Conservation (phyloP, 192 early-diverging fungal species). For the Radiomyces spectabilis region DNA sequence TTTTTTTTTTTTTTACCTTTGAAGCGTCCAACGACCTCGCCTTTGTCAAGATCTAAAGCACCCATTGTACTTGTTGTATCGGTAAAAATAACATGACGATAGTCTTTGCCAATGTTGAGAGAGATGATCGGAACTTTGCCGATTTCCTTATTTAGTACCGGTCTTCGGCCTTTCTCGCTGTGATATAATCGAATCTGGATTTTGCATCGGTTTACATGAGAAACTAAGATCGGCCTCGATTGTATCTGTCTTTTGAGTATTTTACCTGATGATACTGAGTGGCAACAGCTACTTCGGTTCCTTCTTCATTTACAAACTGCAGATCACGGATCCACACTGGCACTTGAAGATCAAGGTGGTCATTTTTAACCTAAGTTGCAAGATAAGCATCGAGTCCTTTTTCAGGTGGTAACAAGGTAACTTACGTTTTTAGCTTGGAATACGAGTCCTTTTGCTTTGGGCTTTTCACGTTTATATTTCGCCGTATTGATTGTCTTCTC, state of each 20-base stretch:
- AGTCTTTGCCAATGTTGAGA: conserved; percentile 34
- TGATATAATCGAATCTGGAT: conserved; percentile 81
- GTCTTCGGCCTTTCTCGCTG: conserved; percentile 55
- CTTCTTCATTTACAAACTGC: conserved; percentile 57
- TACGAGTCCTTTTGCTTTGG: conserved; percentile 37
- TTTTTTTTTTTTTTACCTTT: conserved; percentile 38
- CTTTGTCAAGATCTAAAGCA: conserved; percentile 53
- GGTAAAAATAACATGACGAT: conserved; percentile 54
- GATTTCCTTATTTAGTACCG: conserved; percentile 57
- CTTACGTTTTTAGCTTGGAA: conserved; percentile 80
- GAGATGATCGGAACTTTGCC: conserved; percentile 62
- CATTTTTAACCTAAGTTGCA: conserved; percentile 44
- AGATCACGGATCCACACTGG: conserved; percentile 88
- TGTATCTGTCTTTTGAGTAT: background rate
- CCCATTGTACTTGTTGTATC: conserved; percentile 55
- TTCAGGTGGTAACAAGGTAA: background rate
- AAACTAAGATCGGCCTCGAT: background rate
- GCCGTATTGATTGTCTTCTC: conserved; percentile 7
- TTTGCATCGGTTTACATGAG: background rate
- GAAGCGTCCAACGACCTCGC: conserved; percentile 46
- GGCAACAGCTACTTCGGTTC: conserved; percentile 49
- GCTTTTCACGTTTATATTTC: conserved; percentile 14
- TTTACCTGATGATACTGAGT: conserved; percentile 62
- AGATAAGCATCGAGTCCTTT: background rate
- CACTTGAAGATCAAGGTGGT: conserved; percentile 72